Base-by-base conservation (phyloP, 2,329 filamentous ascomycete genomes). In the Aspergillus quadricinctus region DNA sequence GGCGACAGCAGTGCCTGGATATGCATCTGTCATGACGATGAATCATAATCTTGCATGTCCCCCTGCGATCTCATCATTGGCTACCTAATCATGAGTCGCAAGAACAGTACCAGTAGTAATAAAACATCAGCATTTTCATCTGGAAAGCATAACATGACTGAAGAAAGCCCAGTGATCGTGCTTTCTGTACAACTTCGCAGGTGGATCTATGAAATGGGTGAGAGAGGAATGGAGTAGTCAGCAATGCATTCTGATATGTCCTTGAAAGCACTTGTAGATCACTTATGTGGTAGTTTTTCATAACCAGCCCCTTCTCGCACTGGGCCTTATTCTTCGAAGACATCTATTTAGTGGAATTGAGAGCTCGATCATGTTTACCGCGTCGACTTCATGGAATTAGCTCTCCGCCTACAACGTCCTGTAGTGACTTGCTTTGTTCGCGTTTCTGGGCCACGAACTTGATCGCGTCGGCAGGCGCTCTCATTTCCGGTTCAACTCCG, bases 391-490 rank as follows among this genome's bases (percentile, higher is more conserved):
- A 55, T 49, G 11, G 35, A 55, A 49, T 37, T 50, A 28, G 29
- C 41, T 50, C 49, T 48, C 51, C 55, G 53, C 28, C 57, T 37
- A 54, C 52, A 29, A 21, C 45, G 37, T 55, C 45, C 48, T 45
- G 40, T 48, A 17, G 48, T 55, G 57, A 57, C 31, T 45, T 43
- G 49, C 54, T 41, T 52, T 40, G 52, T 54, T 57, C 55, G 59
- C 59, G 57, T 56, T 49, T 53, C 19, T 27, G 21, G 11, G 43
- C 43, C 43, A 45, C 41, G 19, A 46, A 23, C 40, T 48, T 37
- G 19, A 54, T 59, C 63, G 63, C 60, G 61, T 63, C 57, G 48
- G 43, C 48, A 50, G 52, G 48, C 11, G 21, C 14, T 14, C 43
- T 46, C 21, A 46, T 46, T 46, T 46, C 43, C 43, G 21, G 21